Conservation (phyloP, 1,284 basidiomycete genomes). For the Rhodotorula sp. region DNA sequence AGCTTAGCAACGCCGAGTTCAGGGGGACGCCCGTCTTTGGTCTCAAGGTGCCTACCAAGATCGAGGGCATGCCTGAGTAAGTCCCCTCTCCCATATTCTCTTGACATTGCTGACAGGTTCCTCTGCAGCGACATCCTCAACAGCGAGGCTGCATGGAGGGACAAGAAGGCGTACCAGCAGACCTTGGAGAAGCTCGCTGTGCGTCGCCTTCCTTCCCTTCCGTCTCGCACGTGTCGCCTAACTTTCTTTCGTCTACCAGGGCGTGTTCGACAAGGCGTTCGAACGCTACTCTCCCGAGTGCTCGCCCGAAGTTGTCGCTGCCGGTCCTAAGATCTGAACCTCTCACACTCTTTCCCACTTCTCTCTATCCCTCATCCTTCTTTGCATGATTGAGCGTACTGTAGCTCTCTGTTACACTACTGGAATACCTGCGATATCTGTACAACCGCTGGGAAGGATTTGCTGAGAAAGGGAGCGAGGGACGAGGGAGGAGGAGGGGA, state of each 20-base stretch:
- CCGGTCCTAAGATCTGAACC: conserved; percentile 21
- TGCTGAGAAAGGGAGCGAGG: too few relatives aligned
- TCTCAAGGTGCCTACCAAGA: conserved; percentile 63
- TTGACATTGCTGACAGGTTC: neutral
- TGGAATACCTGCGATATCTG: neutral
- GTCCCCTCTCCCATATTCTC: neutral
- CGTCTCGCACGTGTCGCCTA: too few relatives aligned
- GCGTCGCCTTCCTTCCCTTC: conserved; percentile 35
- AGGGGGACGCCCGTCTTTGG: conserved; percentile 64
- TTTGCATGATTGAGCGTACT: neutral
- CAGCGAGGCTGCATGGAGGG: conserved; percentile 56
- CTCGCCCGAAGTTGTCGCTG: conserved; percentile 34
- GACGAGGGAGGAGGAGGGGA: too few relatives aligned
- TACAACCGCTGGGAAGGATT: neutral
- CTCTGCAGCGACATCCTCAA: conserved; percentile 67
- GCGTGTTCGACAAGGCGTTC: conserved; percentile 90
- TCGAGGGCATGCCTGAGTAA: conserved; percentile 70
- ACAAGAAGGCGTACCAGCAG: conserved; percentile 52
- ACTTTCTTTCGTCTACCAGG: neutral
- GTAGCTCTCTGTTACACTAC: neutral
- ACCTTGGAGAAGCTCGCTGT: conserved; percentile 67
- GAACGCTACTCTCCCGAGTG: conserved; percentile 75
- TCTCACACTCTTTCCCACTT: neutral
- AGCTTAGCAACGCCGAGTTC: conserved; percentile 79
- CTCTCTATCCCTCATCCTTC: neutral